Evolutionary conservation across 495 filamentous ascomycete genomes (phyloP).

Genomic region (Aspergillus funiculosus): DNA sequence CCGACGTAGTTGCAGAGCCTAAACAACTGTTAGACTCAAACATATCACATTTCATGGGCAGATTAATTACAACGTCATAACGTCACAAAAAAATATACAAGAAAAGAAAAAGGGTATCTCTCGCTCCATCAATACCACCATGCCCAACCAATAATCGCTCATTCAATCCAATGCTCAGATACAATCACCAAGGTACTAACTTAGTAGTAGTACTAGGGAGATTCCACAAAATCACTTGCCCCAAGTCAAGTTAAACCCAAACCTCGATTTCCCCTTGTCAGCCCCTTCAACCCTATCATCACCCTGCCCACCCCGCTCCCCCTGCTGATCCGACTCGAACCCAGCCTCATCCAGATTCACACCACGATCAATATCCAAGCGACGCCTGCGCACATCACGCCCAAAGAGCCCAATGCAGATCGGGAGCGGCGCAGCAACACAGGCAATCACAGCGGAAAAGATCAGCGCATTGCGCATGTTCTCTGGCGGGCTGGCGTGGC

Average conservation of each 20-base stretch:
- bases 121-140: too few species aligned
- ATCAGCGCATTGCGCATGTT: slow-evolving; percentile 72
- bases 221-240: not conserved
- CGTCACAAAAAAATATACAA: too few species aligned
- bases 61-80: too few species aligned
- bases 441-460: slow-evolving; percentile 67
- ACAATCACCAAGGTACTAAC: too few species aligned
- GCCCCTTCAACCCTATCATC: not conserved
- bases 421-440: slow-evolving; percentile 59
- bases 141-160: too few species aligned
- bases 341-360: slow-evolving; percentile 21
- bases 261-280: slow-evolving; percentile 3
- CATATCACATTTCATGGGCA: too few species aligned
- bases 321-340: too few species aligned
- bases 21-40: too few species aligned
- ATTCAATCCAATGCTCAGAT: too few species aligned
- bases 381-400: slow-evolving; percentile 44
- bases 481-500: slow-evolving; percentile 47
- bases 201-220: too few species aligned
- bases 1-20: too few species aligned
- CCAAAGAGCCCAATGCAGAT: slow-evolving; percentile 63
- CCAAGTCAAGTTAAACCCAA: slow-evolving; percentile 6
- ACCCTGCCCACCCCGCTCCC: not conserved
- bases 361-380: slow-evolving; percentile 53
- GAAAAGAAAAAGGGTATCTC: too few species aligned